Conservation (phyloP, 768 basidiomycete genomes). For the Pleurotus tuoliensis region DNA sequence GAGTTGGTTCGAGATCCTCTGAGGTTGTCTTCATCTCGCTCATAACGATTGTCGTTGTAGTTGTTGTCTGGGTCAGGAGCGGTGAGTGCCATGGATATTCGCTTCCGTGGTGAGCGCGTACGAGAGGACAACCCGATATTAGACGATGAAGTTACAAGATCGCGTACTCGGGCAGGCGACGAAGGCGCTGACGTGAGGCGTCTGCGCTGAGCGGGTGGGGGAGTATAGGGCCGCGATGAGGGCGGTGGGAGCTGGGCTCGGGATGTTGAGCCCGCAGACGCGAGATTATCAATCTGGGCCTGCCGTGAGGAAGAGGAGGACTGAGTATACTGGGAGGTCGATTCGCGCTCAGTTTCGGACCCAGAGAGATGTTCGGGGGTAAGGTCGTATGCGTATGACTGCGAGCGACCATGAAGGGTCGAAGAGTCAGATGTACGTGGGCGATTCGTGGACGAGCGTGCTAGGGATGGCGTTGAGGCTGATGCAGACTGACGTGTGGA, state of each 20-base stretch:
- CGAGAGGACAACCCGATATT: slow-evolving; percentile 3
- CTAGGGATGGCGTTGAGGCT: slow-evolving; percentile 15
- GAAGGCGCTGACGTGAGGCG: slow-evolving; percentile 47
- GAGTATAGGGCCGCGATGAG: slow-evolving; percentile 4
- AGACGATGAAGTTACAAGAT: background rate
- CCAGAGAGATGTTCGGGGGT: slow-evolving; percentile 50
- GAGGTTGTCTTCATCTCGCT: background rate
- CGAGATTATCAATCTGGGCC: slow-evolving; percentile 24
- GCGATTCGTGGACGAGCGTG: slow-evolving; percentile 24
- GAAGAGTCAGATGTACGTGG: slow-evolving; percentile 26
- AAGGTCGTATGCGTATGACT: slow-evolving; percentile 19
- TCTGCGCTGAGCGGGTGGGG: slow-evolving; percentile 23
- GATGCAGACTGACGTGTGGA: slow-evolving; percentile 24
- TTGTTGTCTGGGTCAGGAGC: background rate
- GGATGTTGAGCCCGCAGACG: slow-evolving; percentile 3
- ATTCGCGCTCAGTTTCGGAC: slow-evolving; percentile 81
- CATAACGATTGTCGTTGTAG: background rate
- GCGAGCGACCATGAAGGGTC: slow-evolving; percentile 16
- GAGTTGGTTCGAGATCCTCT: background rate
- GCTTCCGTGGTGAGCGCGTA: slow-evolving; percentile 10
- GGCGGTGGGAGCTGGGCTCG: slow-evolving; percentile 5
- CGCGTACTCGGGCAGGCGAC: slow-evolving; percentile 19
- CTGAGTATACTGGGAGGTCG: slow-evolving; percentile 25
- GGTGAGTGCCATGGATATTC: slow-evolving; percentile 1
- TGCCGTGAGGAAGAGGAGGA: slow-evolving; percentile 17